phyloP scores from a whole-genome alignment of 2,329 filamentous ascomycete genomes.

The Ambrosiella beaveri region DNA sequence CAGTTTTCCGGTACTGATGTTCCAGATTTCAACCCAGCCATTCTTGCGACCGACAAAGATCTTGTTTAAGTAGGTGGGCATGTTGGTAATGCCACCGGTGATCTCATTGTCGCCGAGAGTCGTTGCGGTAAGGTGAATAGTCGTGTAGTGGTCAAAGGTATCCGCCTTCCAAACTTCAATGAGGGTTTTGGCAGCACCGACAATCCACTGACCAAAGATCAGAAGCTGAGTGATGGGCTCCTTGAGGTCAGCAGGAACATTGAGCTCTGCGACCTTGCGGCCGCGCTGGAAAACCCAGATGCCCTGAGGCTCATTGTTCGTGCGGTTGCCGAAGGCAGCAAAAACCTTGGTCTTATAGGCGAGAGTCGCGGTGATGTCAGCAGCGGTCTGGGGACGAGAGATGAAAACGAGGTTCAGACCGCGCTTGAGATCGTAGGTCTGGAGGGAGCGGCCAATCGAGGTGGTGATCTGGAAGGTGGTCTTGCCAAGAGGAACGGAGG shows the following conservation, averaged over 20 bases:
- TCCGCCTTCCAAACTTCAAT: conserved; percentile 81
- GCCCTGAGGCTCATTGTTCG: conserved; percentile 38
- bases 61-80: conserved; percentile 95
- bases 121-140: conserved; percentile 44
- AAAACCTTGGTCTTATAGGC: conserved; percentile 79
- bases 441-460: conserved; percentile 72
- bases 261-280: conserved; percentile 62
- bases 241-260: conserved; percentile 44
- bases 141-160: conserved; percentile 79
- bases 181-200: conserved; percentile 57
- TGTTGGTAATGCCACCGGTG: conserved; percentile 62
- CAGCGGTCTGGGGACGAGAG: conserved; percentile 75
- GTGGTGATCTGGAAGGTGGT: conserved; percentile 96
- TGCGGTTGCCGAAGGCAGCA: conserved; percentile 67
- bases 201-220: conserved; percentile 79
- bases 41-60: conserved; percentile 76
- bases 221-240: conserved; percentile 63
- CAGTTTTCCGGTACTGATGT: conserved; percentile 77
- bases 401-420: conserved; percentile 89
- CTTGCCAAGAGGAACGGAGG: conserved; percentile 73
- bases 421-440: conserved; percentile 86
- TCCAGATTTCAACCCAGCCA: conserved; percentile 93
- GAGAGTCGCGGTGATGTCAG: conserved; percentile 66
- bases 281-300: conserved; percentile 88
- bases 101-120: conserved; percentile 47